phyloP scores from a whole-genome alignment of 768 basidiomycete species.

The Leccinum boreale region DNA sequence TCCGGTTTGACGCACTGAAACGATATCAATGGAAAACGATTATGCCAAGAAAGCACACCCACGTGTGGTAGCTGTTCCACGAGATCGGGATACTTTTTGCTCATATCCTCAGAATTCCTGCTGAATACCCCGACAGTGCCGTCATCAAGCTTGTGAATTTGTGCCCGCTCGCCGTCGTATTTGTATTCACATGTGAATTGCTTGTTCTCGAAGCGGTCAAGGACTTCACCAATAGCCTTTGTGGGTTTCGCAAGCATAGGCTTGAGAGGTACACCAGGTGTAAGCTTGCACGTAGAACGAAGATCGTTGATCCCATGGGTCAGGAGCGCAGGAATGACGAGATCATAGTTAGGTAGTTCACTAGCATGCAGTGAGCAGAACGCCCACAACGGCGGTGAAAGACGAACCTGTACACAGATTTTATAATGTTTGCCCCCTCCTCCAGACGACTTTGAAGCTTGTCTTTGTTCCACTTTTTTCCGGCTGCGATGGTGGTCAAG shows the following conservation, averaged over 20 bases:
- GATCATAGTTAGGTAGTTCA: conserved; percentile 90
- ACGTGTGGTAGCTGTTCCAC: conserved; percentile 89
- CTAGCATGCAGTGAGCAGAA: conserved; percentile 38
- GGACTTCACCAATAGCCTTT: conserved; percentile 96
- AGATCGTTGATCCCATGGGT: conserved; percentile 71
- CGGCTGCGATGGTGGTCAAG: conserved; percentile 39
- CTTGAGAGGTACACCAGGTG: conserved; percentile 94
- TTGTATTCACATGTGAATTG: conserved; percentile 99
- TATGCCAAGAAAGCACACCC: conserved; percentile 10
- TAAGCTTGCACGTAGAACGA: conserved; percentile 77
- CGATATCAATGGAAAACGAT: conserved; percentile 2
- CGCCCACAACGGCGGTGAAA: background rate
- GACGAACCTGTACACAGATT: conserved; percentile 86
- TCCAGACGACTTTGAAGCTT: conserved; percentile 71
- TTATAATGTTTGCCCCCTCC: conserved; percentile 72
- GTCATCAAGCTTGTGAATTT: conserved; percentile 82
- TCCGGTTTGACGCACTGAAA: conserved; percentile 78
- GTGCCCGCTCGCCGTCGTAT: conserved; percentile 97
- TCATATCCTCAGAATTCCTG: conserved; percentile 99
- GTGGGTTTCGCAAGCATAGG: conserved; percentile 99
- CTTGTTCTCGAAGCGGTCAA: conserved; percentile 95
- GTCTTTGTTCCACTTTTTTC: conserved; percentile 73
- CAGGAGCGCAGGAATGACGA: conserved; percentile 87
- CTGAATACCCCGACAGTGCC: conserved; percentile 91
- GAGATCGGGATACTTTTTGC: conserved; percentile 98